Evolutionary conservation across 345 rosid genomes (phyloP).

Genomic region (Eucalyptus globulus): DNA sequence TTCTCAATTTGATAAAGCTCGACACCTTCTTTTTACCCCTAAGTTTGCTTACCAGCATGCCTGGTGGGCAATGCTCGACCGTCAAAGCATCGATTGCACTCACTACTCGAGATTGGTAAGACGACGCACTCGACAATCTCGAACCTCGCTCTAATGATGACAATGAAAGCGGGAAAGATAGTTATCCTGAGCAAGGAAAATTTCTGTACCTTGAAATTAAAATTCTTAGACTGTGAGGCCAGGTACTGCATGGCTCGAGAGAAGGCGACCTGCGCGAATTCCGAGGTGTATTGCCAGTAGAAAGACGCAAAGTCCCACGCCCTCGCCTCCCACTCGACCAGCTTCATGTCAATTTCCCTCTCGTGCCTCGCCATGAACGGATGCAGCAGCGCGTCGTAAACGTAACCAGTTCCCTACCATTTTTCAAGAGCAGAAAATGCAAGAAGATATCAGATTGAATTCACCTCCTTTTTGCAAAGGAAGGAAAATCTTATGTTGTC

Average conservation of each 20-base stretch:
- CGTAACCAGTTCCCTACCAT: conserved; percentile 51
- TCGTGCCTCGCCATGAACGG: conserved; percentile 57
- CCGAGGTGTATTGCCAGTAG: conserved; percentile 53
- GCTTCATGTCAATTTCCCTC: conserved; percentile 60
- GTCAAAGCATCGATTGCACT: not conserved
- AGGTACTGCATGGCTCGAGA: conserved; percentile 47
- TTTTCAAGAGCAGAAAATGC: not conserved
- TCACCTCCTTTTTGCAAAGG: not conserved
- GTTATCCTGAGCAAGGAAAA: not conserved
- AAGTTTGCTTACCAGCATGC: not conserved
- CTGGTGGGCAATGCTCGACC: not conserved
- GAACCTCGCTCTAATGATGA: not conserved
- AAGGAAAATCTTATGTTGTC: no score
- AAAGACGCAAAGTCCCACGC: conserved; percentile 67
- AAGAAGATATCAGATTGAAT: not conserved
- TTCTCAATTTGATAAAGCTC: no score
- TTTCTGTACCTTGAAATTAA: no score
- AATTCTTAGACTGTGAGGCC: not conserved
- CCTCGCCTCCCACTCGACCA: conserved; percentile 49
- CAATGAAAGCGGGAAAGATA: not conserved
- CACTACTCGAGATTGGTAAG: not conserved
- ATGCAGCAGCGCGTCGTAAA: conserved; percentile 44
- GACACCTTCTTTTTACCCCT: no score
- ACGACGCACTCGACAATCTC: not conserved
- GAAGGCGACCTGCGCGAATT: conserved; percentile 38